phyloP scores from a whole-genome alignment of 768 basidiomycete genomes.

The Naganishia kalamii region DNA sequence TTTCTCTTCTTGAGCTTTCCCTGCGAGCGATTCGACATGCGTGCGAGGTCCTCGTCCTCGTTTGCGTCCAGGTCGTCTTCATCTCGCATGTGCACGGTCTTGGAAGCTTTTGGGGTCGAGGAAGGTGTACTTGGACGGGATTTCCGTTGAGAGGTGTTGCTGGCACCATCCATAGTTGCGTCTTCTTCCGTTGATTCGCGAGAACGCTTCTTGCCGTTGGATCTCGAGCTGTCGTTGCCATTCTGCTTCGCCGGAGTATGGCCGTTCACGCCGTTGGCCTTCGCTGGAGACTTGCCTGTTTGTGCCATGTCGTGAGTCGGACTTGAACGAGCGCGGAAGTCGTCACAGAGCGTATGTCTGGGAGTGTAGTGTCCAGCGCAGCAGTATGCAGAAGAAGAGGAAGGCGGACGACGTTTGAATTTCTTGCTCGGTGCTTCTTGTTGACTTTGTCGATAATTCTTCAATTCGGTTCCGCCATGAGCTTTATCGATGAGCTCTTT shows the following conservation, averaged over 20 bases:
- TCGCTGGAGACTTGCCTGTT: neutral
- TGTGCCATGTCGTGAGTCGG: neutral
- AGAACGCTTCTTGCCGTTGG: slow-evolving; percentile 4
- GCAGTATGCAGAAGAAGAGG: neutral
- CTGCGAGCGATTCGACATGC: neutral
- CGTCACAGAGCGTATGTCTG: no score
- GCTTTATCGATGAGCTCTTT: neutral
- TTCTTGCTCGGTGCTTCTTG: neutral
- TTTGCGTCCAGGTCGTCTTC: neutral
- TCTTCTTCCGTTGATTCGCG: neutral
- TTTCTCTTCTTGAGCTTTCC: neutral
- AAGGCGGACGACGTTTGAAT: neutral
- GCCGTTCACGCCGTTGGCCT: neutral
- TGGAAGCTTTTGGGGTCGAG: neutral
- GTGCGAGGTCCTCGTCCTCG: slow-evolving; percentile 7
- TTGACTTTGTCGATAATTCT: slow-evolving; percentile 7
- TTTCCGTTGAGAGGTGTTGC: neutral
- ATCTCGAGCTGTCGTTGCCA: neutral
- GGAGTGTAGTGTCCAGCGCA: neutral
- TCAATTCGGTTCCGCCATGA: neutral
- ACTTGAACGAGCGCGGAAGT: no score
- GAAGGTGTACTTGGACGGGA: neutral
- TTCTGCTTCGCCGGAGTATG: neutral
- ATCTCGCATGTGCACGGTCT: neutral
- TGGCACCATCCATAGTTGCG: neutral